These are phyloP conservation scores for Carex kokanica DNA, from an alignment of 176 grass and related monocot species.

Conservation along the genomic window DNA sequence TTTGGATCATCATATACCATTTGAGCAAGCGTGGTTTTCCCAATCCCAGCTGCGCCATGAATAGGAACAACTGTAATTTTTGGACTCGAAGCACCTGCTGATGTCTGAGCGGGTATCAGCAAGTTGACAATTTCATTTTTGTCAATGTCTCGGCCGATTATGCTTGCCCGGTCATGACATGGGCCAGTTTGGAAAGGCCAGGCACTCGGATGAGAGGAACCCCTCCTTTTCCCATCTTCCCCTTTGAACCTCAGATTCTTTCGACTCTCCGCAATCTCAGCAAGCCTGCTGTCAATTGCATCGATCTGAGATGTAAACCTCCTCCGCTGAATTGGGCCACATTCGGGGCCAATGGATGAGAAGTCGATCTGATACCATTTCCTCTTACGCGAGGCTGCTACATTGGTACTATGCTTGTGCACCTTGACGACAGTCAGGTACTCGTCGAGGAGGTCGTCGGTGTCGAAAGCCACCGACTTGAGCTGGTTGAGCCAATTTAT, in stretches of 20 bases:
- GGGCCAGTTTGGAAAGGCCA: background rate
- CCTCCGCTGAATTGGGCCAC: background rate
- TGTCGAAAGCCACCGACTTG: slow-evolving; percentile 32
- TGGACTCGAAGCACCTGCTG: background rate
- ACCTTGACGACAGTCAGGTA: slow-evolving; percentile 6
- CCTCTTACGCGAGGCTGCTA: slow-evolving; percentile 21
- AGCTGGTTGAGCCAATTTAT: slow-evolving; percentile 34
- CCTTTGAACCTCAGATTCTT: slow-evolving; percentile 8
- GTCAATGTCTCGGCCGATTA: slow-evolving; percentile 14
- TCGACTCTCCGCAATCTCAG: background rate
- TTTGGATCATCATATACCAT: slow-evolving; percentile 18
- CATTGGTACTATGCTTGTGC: background rate
- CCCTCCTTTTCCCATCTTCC: slow-evolving; percentile 5
- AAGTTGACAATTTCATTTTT: slow-evolving; percentile 4
- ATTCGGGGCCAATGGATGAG: background rate
- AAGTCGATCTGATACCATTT: slow-evolving; percentile 18
- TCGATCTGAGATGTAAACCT: slow-evolving; percentile 24
- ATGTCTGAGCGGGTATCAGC: background rate
- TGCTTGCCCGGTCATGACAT: background rate
- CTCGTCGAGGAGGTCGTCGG: slow-evolving; percentile 37
- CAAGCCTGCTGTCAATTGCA: slow-evolving; percentile 20
- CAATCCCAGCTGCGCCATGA: slow-evolving; percentile 32
- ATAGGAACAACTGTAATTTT: slow-evolving; percentile 30
- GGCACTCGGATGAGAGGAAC: background rate
- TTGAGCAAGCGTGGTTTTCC: slow-evolving; percentile 41